Evolutionary conservation across 202 grass and related monocot genomes (phyloP), one percentile per base, ranked within the genome.

Genomic region (Carex arenaria): DNA sequence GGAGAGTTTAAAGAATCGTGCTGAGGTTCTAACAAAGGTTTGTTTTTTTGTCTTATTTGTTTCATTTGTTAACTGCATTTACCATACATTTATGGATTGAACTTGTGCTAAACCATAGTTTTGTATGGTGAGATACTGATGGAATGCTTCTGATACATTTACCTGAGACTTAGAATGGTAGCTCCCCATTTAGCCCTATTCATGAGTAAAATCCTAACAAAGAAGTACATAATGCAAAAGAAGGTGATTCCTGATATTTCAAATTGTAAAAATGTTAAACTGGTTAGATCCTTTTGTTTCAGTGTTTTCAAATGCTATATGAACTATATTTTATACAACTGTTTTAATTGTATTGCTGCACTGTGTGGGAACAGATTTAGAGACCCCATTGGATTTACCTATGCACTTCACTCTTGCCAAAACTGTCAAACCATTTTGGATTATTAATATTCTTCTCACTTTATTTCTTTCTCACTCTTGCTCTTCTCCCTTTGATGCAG

Each of bases 21-120:
- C 85, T 36, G 70, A 82, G 43, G 81, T 22, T 61, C 80, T 95
- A 83, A 89, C 47, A 7, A 85, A 98, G 96, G 93, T 95, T 64
- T 57, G 85, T 17, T 72, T 64, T 64, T 42, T 47, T 61, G 62
- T n/a, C 1, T n/a, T 14, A 9, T 68, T 5, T 43, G 53, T 34
- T 5, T 10, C 4, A 72, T 85, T 64, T 60, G 68, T 15, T n/a
- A 73, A 61, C 67, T 55, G 28, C 55, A 79, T 68, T 23, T 80
- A 34, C 30, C 7, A 55, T 36, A 59, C 28, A 10, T 28, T 1
- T 7, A 10, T 9, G 0, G 7, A 77, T 57, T 75, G 72, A 31
- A 77, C 23, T 68, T 36, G 65, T 68, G n/a, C 13, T 7, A 18
- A 32, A 47, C 23, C 51, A 57, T 77, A 18, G 4, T 11, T 36